Percentiles rank a stretch among this genome's conserved stretches.
These are phyloP conservation scores for Trichoderma arundinaceum DNA, from an alignment of 2,329 filamentous ascomycete species.

Conservation along the genomic window DNA sequence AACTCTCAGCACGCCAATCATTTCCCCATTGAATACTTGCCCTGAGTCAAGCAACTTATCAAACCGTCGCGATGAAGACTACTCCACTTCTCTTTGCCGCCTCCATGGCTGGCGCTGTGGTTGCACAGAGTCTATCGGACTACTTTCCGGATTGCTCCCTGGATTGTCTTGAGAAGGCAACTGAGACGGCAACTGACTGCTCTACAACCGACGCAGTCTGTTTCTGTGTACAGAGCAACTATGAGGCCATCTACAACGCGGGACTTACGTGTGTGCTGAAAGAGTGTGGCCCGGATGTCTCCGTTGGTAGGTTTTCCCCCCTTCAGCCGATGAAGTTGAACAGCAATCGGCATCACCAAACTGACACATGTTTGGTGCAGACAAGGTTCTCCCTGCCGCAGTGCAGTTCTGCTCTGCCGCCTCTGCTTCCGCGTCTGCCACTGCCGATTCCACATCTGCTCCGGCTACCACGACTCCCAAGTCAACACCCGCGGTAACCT, in stretches of 20 bases:
- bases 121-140: constrained; percentile 34
- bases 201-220: constrained; percentile 37
- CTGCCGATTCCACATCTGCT: constrained; percentile 7
- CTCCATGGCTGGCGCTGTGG: constrained; percentile 35
- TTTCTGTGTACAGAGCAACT: constrained; percentile 40
- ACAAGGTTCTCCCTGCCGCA: constrained; percentile 33
- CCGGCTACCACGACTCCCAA: not conserved
- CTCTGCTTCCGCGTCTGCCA: constrained; percentile 27
- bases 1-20: not conserved
- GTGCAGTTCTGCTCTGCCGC: constrained; percentile 33
- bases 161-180: constrained; percentile 40
- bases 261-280: constrained; percentile 40
- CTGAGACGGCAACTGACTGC: constrained; percentile 37
- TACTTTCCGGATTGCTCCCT: constrained; percentile 41
- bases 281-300: constrained; percentile 38
- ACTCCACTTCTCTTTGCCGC: constrained; percentile 34
- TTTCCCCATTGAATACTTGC: not conserved
- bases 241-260: constrained; percentile 39
- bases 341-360: not conserved
- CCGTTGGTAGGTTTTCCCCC: constrained; percentile 38
- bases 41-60: not conserved
- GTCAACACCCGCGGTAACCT: not conserved
- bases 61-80: constrained; percentile 15
- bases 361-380: constrained; percentile 18
- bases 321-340: not conserved